Conservation (phyloP, 2,329 filamentous ascomycete genomes). For the Clarireedia monteithiana region DNA sequence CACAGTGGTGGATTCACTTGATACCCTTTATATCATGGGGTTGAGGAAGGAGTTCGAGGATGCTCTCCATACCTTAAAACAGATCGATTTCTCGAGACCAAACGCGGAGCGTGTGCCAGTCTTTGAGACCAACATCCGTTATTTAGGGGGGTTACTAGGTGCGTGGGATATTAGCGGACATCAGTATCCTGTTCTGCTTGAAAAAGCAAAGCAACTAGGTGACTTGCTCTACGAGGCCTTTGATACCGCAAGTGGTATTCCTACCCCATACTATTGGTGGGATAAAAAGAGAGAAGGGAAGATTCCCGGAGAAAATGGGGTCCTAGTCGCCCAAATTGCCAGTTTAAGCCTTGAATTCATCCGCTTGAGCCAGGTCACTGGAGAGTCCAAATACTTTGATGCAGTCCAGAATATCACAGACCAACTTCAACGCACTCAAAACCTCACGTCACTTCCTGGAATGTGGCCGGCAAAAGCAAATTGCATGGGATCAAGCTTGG, state of each 20-base stretch:
- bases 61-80: constrained; percentile 54
- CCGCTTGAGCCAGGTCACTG: constrained; percentile 51
- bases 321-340: constrained; percentile 48
- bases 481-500: constrained; percentile 35
- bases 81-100: constrained; percentile 15
- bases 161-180: constrained; percentile 52
- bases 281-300: neutral
- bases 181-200: constrained; percentile 47
- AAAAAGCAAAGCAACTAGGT: constrained; percentile 59
- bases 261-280: constrained; percentile 43
- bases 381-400: constrained; percentile 51
- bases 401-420: constrained; percentile 48
- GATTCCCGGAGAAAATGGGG: constrained; percentile 25
- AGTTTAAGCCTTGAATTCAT: constrained; percentile 55
- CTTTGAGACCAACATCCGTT: constrained; percentile 21
- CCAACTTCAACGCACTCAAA: constrained; percentile 44
- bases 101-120: constrained; percentile 12
- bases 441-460: constrained; percentile 46
- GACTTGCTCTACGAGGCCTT: constrained; percentile 68
- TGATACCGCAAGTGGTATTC: constrained; percentile 64
- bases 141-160: constrained; percentile 17
- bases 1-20: constrained; percentile 71
- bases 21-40: constrained; percentile 79
- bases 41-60: constrained; percentile 69
- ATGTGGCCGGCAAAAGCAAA: constrained; percentile 52